Conservation (phyloP, 805 yeast genomes). For the Candida andamanensis region DNA sequence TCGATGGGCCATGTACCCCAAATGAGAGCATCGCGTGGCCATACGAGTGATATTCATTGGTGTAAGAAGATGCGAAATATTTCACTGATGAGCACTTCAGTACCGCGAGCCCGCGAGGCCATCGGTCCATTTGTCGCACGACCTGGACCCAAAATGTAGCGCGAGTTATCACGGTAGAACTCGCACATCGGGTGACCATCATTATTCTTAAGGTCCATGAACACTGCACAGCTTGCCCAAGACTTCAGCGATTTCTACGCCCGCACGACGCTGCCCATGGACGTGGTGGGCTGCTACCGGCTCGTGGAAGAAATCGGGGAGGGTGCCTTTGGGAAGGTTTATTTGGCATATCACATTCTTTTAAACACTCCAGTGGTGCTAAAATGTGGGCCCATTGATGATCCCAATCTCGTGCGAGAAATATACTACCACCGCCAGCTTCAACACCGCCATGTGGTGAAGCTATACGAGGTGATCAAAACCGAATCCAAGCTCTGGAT, state of each 20-base stretch:
- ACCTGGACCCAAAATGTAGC: no score
- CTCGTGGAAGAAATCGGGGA: slow-evolving; percentile 76
- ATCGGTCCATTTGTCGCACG: no score
- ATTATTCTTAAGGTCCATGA: no score
- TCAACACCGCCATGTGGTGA: slow-evolving; percentile 76
- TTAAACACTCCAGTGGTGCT: slow-evolving; percentile 73
- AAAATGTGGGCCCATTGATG: slow-evolving; percentile 71
- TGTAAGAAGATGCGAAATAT: no score
- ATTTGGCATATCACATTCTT: slow-evolving; percentile 72
- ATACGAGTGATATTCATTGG: no score
- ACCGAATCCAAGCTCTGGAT: slow-evolving; percentile 80
- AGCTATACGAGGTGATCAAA: slow-evolving; percentile 78
- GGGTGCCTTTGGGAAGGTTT: slow-evolving; percentile 91
- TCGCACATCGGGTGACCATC: no score
- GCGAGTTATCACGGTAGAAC: no score
- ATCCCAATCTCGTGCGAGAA: slow-evolving; percentile 85
- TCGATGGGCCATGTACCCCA: no score
- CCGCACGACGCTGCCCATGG: slow-evolving; percentile 41
- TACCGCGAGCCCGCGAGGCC: no score
- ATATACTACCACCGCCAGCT: slow-evolving; percentile 84
- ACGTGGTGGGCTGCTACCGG: slow-evolving; percentile 76
- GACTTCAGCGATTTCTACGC: slow-evolving; percentile 57
- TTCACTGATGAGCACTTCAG: no score
- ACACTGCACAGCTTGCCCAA: slow-evolving; percentile 44
- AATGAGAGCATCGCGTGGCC: no score